These are phyloP conservation scores for Albophoma yamanashiensis DNA, from an alignment of 2,329 filamentous ascomycete genomes.

Conservation along the genomic window DNA sequence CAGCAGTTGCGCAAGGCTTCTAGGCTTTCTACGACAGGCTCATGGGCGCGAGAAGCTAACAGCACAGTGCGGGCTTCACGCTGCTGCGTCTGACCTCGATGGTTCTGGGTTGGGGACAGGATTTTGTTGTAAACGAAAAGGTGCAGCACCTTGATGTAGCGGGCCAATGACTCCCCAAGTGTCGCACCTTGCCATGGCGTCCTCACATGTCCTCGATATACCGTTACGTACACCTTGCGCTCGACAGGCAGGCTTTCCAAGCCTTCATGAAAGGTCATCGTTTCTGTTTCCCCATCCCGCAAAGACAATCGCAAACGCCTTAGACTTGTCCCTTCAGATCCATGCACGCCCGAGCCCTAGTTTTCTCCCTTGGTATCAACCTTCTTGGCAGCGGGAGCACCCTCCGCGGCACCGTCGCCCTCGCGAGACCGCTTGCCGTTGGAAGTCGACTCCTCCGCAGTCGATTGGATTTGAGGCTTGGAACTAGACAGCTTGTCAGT, in stretches of 20 bases:
- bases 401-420: conserved; percentile 30
- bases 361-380: conserved; percentile 39
- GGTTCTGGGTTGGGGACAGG: background rate
- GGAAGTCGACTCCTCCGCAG: conserved; percentile 21
- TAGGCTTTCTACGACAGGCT: background rate
- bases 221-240: background rate
- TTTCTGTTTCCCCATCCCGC: background rate
- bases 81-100: background rate
- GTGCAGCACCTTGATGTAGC: background rate
- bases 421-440: conserved; percentile 47
- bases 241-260: background rate
- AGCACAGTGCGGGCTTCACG: background rate
- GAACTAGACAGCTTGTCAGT: conserved; percentile 10
- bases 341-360: conserved; percentile 3
- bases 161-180: background rate
- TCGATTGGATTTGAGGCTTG: conserved; percentile 33
- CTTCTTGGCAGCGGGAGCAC: conserved; percentile 50
- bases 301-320: background rate
- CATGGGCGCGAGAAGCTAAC: background rate
- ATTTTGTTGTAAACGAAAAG: background rate
- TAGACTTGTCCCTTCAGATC: background rate
- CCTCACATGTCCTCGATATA: background rate
- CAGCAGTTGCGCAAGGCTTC: no score
- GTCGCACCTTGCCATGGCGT: background rate
- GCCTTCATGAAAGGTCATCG: background rate